Evolutionary conservation across 129 eudicot species (phyloP).

Genomic region (Calendula officinalis): DNA sequence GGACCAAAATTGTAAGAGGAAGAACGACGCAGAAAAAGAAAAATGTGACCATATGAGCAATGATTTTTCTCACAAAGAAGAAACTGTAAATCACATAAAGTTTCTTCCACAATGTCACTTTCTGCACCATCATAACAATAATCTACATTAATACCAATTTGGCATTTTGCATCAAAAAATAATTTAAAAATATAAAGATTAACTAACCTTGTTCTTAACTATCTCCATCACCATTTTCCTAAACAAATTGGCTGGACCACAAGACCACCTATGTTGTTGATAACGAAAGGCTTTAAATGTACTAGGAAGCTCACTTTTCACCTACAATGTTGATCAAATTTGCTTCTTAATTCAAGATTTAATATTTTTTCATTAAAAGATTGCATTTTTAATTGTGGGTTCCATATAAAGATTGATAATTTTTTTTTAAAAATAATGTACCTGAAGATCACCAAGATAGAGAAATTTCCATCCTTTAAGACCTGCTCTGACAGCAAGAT

Average conservation of each 20-base stretch:
- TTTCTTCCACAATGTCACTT: slow-evolving; percentile 21
- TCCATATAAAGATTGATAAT: too few species aligned
- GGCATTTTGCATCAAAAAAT: neutral
- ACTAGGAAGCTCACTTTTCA: slow-evolving; percentile 32
- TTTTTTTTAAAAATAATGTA: slow-evolving; percentile 8
- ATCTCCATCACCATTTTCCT: slow-evolving; percentile 33
- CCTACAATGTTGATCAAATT: neutral
- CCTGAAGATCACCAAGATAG: slow-evolving; percentile 74
- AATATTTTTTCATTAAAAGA: too few species aligned
- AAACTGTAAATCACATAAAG: slow-evolving; percentile 11
- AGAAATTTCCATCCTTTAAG: slow-evolving; percentile 83
- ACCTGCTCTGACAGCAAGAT: slow-evolving; percentile 38
- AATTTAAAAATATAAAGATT: neutral
- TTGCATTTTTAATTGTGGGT: too few species aligned
- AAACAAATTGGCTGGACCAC: slow-evolving; percentile 38
- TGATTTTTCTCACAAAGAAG: slow-evolving; percentile 16
- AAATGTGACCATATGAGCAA: slow-evolving; percentile 16
- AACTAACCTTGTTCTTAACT: slow-evolving; percentile 21
- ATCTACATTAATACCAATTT: neutral
- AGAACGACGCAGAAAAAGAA: slow-evolving; percentile 16
- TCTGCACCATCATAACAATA: slow-evolving; percentile 11
- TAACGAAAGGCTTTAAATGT: slow-evolving; percentile 33
- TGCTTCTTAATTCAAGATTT: too few species aligned
- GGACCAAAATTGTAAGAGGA: slow-evolving; percentile 7
- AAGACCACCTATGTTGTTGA: slow-evolving; percentile 25